A percentile compares a stretch with the other conserved stretches of the same genome.
Conservation (phyloP, 768 basidiomycete species). For the Termitomyces sp. region DNA sequence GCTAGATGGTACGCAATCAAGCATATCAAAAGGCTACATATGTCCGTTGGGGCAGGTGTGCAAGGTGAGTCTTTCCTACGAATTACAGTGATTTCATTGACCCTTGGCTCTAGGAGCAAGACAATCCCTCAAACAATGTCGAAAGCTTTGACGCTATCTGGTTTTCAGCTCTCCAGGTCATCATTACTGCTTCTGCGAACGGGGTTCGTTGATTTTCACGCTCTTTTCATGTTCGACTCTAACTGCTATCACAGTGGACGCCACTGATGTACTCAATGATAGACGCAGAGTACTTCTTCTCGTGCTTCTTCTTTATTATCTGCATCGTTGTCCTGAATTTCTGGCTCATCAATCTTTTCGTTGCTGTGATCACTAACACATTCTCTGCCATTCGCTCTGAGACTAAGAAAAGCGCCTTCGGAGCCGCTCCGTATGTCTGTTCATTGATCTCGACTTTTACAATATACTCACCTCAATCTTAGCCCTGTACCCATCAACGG, state of each 20-base stretch:
- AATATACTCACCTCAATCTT: background rate
- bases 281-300: constrained; percentile 87
- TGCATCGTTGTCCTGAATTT: constrained; percentile 88
- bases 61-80: constrained; percentile 40
- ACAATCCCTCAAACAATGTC: constrained; percentile 64
- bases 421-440: constrained; percentile 65
- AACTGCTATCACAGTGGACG: constrained; percentile 53
- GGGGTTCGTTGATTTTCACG: constrained; percentile 46
- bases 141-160: constrained; percentile 92
- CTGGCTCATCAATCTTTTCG: constrained; percentile 90
- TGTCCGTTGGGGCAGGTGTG: constrained; percentile 89
- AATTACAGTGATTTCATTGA: background rate
- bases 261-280: constrained; percentile 86
- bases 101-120: constrained; percentile 43
- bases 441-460: background rate
- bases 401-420: constrained; percentile 91
- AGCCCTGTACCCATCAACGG: constrained; percentile 42
- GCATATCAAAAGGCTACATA: constrained; percentile 73
- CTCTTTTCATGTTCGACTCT: background rate
- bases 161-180: constrained; percentile 74
- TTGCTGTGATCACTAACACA: constrained; percentile 94
- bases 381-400: constrained; percentile 86
- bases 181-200: constrained; percentile 80
- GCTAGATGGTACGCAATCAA: constrained; percentile 25
- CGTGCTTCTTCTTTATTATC: constrained; percentile 83